Conservation (phyloP, 768 basidiomycete species). For the Suillus alpinus region DNA sequence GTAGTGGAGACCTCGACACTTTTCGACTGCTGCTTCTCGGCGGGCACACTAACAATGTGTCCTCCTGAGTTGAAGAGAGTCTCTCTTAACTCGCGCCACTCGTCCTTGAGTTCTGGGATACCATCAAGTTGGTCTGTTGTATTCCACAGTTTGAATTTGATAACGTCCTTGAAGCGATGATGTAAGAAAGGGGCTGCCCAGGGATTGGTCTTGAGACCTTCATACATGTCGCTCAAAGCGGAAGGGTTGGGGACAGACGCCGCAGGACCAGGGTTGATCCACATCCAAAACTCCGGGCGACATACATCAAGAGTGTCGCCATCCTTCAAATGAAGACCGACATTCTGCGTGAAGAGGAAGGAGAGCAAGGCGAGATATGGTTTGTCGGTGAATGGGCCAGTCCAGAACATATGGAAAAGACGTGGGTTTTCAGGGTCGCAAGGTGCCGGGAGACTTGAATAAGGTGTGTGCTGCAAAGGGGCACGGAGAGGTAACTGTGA, state of each 20-base stretch:
- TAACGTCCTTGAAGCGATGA: constrained; percentile 84
- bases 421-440: constrained; percentile 87
- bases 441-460: constrained; percentile 51
- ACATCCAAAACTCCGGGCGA: constrained; percentile 93
- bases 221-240: constrained; percentile 80
- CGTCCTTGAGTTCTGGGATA: constrained; percentile 81
- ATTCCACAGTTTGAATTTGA: constrained; percentile 98
- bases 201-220: constrained; percentile 76
- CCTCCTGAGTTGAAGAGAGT: constrained; percentile 89
- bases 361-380: constrained; percentile 94
- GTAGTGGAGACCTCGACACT: constrained; percentile 19
- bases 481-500: constrained; percentile 42
- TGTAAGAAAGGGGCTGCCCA: constrained; percentile 97
- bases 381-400: constrained; percentile 97
- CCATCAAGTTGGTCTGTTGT: constrained; percentile 96
- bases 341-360: constrained; percentile 95
- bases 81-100: constrained; percentile 76
- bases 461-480: constrained; percentile 52
- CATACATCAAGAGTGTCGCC: constrained; percentile 48
- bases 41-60: constrained; percentile 63
- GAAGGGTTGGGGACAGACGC: constrained; percentile 83
- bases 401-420: constrained; percentile 99
- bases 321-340: constrained; percentile 70
- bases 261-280: constrained; percentile 98
- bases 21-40: constrained; percentile 34